Percentiles rank a stretch among this genome's conserved stretches.
Evolutionary conservation across 2,329 filamentous ascomycete species (phyloP).

Genomic region (Catunica adiposa): DNA sequence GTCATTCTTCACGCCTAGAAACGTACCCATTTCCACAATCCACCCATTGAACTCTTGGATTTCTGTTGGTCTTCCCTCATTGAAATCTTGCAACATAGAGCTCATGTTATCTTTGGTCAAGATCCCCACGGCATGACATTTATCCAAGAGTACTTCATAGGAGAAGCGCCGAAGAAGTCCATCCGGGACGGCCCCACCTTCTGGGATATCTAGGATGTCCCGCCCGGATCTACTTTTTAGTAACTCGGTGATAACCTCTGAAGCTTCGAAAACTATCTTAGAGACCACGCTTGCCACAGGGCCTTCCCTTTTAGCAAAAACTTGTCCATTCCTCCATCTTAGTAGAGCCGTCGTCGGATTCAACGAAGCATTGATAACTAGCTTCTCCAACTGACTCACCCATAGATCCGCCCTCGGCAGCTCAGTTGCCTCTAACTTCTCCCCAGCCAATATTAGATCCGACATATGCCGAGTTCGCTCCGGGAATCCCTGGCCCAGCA

Average conservation of each 20-base stretch:
- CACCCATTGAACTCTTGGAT: constrained; percentile 44
- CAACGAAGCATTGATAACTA: constrained; percentile 64
- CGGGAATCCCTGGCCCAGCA: constrained; percentile 17
- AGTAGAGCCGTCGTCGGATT: constrained; percentile 75
- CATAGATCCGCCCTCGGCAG: constrained; percentile 31
- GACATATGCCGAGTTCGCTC: constrained; percentile 23
- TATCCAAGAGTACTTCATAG: constrained; percentile 24
- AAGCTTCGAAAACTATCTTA: constrained; percentile 56
- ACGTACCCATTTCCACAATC: constrained; percentile 31
- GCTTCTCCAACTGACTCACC: constrained; percentile 64
- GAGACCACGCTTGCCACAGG: constrained; percentile 45
- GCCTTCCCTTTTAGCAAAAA: constrained; percentile 39
- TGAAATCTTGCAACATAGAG: constrained; percentile 46
- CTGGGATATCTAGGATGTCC: constrained; percentile 5
- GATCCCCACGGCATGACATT: constrained; percentile 25
- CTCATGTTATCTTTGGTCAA: constrained; percentile 32
- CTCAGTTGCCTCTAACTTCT: constrained; percentile 26
- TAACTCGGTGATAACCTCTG: constrained; percentile 40
- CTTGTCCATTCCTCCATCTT: constrained; percentile 58
- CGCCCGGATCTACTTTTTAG: constrained; percentile 6
- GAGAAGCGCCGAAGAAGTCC: constrained; percentile 28
- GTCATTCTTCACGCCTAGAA: constrained; percentile 22
- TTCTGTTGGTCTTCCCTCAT: constrained; percentile 35
- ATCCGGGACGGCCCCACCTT: constrained; percentile 16
- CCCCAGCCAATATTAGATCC: constrained; percentile 26